phyloP scores from a whole-genome alignment of 2,329 filamentous ascomycete species.

The Ophiostoma ulmi region DNA sequence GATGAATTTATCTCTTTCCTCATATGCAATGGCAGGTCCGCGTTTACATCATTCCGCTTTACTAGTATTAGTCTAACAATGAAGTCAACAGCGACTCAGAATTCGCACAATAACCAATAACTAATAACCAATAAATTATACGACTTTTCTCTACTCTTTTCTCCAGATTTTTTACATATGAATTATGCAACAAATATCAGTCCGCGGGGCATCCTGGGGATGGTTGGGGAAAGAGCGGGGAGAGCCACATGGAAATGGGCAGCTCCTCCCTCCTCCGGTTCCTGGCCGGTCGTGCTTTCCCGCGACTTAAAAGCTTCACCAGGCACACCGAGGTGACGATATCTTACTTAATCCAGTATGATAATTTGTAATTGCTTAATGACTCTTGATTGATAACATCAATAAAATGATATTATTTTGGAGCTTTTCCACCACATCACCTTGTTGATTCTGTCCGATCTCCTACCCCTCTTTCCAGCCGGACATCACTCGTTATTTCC shows the following conservation, averaged over 20 bases:
- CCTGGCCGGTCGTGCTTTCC: conserved; percentile 5
- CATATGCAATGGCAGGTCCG: too few species aligned
- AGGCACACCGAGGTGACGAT: too few species aligned
- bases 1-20: neutral
- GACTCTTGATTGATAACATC: too few species aligned
- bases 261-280: neutral
- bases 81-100: neutral
- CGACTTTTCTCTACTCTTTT: too few species aligned
- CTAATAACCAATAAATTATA: too few species aligned
- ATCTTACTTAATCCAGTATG: neutral
- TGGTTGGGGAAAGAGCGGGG: conserved; percentile 8
- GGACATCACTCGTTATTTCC: conserved; percentile 6
- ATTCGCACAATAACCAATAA: too few species aligned
- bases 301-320: neutral
- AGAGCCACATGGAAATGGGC: conserved; percentile 1
- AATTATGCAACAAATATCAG: neutral
- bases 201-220: neutral
- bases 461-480: conserved; percentile 7
- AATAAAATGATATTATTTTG: too few species aligned
- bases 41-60: neutral
- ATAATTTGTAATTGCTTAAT: neutral
- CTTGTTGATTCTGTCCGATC: neutral
- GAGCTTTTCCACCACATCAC: neutral
- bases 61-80: neutral
- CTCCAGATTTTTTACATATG: neutral